Evolutionary conservation across 2,329 filamentous ascomycete species (phyloP).

Genomic region (Pleurostoma richardsiae): DNA sequence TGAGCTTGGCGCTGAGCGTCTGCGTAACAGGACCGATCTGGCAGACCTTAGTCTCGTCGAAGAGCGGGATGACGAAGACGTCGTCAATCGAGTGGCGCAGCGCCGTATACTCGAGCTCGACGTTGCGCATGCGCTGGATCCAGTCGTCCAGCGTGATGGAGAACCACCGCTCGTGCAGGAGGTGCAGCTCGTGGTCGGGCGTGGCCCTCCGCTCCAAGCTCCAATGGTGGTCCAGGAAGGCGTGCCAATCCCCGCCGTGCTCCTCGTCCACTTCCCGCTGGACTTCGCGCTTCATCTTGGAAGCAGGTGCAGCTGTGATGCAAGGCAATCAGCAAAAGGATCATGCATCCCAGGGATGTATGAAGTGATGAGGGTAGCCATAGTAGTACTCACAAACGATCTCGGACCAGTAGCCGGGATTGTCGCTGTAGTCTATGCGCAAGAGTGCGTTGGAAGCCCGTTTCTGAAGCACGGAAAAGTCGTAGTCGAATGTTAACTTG

Average conservation of each 20-base stretch:
- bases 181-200: background rate
- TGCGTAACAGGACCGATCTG: background rate
- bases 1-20: background rate
- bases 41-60: background rate
- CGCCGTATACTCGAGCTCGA: background rate
- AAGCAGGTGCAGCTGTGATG: background rate
- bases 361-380: too few species aligned
- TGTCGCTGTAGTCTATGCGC: conserved; percentile 33
- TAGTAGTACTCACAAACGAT: conserved; percentile 13
- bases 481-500: conserved; percentile 33
- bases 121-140: background rate
- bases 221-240: conserved; percentile 1
- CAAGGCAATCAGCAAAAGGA: background rate
- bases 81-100: background rate
- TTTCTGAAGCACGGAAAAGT: conserved; percentile 25
- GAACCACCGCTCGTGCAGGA: conserved; percentile 1
- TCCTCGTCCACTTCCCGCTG: background rate
- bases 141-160: background rate
- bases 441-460: conserved; percentile 24
- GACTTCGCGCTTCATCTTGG: background rate
- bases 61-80: background rate
- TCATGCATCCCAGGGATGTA: background rate
- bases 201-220: background rate
- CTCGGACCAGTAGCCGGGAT: conserved; percentile 28
- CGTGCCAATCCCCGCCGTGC: background rate